These are phyloP conservation scores for Sphagnum fallax DNA, from an alignment of 228 moss, liverwort and hornwort genomes.

Conservation along the genomic window DNA sequence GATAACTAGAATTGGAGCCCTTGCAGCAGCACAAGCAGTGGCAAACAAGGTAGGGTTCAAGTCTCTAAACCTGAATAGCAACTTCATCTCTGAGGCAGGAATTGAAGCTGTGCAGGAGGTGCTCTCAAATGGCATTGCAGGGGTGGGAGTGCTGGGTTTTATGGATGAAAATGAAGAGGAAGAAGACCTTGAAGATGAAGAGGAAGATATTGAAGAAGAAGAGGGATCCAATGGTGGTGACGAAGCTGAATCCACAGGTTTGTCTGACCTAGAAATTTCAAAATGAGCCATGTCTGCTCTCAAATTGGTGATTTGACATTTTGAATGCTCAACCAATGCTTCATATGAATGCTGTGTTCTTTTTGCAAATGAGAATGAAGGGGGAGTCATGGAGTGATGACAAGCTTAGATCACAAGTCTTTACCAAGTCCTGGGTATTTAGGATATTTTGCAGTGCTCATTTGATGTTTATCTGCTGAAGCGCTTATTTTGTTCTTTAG, in stretches of 20 bases:
- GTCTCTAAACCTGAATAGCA: conserved; percentile 68
- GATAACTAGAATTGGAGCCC: conserved; percentile 56
- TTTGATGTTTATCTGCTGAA: no score
- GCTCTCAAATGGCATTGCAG: conserved; percentile 36
- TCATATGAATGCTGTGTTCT: no score
- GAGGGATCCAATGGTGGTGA: conserved; percentile 23
- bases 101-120: conserved; percentile 52
- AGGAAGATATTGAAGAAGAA: conserved; percentile 21
- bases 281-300: no score
- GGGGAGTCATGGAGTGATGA: no score
- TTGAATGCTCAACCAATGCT: no score
- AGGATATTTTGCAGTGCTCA: no score
- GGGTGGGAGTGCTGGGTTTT: conserved; percentile 52
- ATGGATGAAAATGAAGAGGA: conserved; percentile 69
- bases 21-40: conserved; percentile 61
- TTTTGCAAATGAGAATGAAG: no score
- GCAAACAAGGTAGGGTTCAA: conserved; percentile 36
- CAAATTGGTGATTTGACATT: no score
- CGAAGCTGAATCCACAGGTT: conserved; percentile 2
- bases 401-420: no score
- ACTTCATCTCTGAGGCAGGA: conserved; percentile 69
- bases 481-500: no score
- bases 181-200: conserved; percentile 35
- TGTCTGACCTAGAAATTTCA: no score
- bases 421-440: no score